A percentile compares a stretch with the other conserved stretches of the same genome.
phyloP scores from a whole-genome alignment of 164 flowering plant species.

The Sedum album region DNA sequence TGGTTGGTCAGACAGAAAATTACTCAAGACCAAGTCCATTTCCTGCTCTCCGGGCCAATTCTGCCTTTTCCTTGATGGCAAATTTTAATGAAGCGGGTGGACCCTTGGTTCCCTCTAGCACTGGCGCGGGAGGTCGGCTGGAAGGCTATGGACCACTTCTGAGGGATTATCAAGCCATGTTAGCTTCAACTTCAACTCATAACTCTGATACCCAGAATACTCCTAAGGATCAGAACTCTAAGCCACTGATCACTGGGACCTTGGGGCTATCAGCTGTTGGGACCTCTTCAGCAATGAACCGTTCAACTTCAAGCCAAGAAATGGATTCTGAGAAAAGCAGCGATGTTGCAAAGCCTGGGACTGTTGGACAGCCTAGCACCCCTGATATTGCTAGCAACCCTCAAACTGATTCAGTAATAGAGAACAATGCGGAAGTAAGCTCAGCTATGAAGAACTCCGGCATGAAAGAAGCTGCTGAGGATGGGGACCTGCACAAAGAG shows the following conservation, averaged over 20 bases:
- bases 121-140: background rate
- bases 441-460: background rate
- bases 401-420: background rate
- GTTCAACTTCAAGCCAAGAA: background rate
- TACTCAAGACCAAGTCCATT: background rate
- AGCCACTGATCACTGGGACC: background rate
- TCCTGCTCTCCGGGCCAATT: background rate
- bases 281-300: background rate
- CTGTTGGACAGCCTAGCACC: background rate
- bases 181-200: background rate
- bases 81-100: background rate
- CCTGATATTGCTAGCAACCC: background rate
- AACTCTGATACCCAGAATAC: background rate
- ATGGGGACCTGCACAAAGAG: background rate
- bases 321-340: background rate
- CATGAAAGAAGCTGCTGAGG: conserved; percentile 2
- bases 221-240: background rate
- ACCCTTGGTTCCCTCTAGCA: background rate
- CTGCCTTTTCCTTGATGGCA: background rate
- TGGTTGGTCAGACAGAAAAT: background rate
- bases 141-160: background rate
- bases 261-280: background rate
- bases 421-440: background rate
- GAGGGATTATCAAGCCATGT: background rate
- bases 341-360: background rate